A percentile compares a stretch with the other conserved stretches of the same genome.
These are phyloP conservation scores for Monosporascus sp. DNA, from an alignment of 2,329 filamentous ascomycete species.

Conservation along the genomic window DNA sequence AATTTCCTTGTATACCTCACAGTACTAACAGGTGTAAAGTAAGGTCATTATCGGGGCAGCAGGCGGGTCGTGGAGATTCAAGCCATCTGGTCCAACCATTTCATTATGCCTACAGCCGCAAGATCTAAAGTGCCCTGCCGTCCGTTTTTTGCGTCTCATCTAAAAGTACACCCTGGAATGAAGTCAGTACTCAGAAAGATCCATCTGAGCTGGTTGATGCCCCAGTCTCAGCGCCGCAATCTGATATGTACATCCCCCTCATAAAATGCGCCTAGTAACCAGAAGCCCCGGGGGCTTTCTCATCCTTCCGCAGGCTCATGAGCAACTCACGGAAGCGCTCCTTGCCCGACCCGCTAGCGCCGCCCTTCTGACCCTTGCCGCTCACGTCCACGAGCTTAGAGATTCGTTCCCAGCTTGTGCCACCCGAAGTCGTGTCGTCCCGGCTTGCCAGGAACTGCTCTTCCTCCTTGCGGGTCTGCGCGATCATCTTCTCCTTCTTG, in stretches of 20 bases:
- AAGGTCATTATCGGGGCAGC: background rate
- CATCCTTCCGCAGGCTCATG: slow-evolving; percentile 83
- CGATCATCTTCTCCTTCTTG: slow-evolving; percentile 90
- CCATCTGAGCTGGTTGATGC: slow-evolving; percentile 3
- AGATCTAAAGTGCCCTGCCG: slow-evolving; percentile 12
- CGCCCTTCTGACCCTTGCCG: slow-evolving; percentile 83
- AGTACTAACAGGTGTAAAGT: background rate
- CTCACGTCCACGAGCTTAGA: slow-evolving; percentile 96
- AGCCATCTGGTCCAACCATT: slow-evolving; percentile 12
- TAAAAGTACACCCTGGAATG: slow-evolving; percentile 18
- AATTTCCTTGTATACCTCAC: slow-evolving; percentile 1
- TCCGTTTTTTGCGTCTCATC: slow-evolving; percentile 10
- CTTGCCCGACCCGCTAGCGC: slow-evolving; percentile 86
- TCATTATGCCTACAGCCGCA: slow-evolving; percentile 19
- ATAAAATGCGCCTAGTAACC: slow-evolving; percentile 43
- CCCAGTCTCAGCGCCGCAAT: slow-evolving; percentile 4
- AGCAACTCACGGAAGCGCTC: slow-evolving; percentile 92
- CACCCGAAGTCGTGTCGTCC: slow-evolving; percentile 89
- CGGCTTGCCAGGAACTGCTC: slow-evolving; percentile 85
- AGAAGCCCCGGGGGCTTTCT: slow-evolving; percentile 68
- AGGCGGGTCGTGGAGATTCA: background rate
- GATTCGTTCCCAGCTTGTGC: slow-evolving; percentile 98
- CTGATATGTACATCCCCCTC: slow-evolving; percentile 13
- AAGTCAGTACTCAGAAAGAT: background rate
- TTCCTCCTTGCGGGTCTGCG: slow-evolving; percentile 84